Percentiles rank a stretch among this genome's conserved stretches.
These are phyloP conservation scores for Neopestalotiopsis sp. DNA, from an alignment of 2,329 filamentous ascomycete genomes.

Conservation along the genomic window DNA sequence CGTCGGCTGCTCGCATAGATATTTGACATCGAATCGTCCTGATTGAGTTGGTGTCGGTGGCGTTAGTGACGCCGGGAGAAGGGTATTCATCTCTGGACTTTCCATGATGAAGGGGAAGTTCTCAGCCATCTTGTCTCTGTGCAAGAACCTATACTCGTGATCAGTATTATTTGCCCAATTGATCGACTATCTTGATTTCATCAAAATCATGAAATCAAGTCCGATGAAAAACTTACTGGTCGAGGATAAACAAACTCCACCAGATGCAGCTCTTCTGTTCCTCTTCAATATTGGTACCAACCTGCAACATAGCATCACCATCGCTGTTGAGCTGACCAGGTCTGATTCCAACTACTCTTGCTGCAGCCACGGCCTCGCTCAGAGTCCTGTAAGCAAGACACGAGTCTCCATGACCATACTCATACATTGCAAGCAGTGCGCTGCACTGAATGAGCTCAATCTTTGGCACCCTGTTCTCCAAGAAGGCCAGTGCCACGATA, in stretches of 20 bases:
- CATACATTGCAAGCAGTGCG: constrained; percentile 46
- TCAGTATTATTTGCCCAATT: constrained; percentile 17
- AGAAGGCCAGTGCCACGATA: constrained; percentile 40
- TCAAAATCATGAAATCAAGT: not conserved
- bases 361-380: constrained; percentile 44
- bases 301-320: constrained; percentile 33
- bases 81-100: constrained; percentile 31
- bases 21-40: constrained; percentile 28
- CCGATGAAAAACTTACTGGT: constrained; percentile 39
- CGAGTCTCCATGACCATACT: constrained; percentile 49
- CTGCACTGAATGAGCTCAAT: constrained; percentile 47
- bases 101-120: constrained; percentile 37
- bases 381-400: constrained; percentile 47
- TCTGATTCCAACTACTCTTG: constrained; percentile 39
- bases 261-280: constrained; percentile 47
- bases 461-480: constrained; percentile 35
- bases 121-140: constrained; percentile 34
- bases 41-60: constrained; percentile 33
- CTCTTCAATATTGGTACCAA: constrained; percentile 31
- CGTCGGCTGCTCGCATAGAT: constrained; percentile 33
- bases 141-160: constrained; percentile 32
- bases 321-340: constrained; percentile 41
- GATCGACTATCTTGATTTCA: not conserved
- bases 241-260: constrained; percentile 50
- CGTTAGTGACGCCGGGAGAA: constrained; percentile 32